Conservation (phyloP, 371 early-diverging fungal genomes). For the Syncephalastrum monosporum region DNA sequence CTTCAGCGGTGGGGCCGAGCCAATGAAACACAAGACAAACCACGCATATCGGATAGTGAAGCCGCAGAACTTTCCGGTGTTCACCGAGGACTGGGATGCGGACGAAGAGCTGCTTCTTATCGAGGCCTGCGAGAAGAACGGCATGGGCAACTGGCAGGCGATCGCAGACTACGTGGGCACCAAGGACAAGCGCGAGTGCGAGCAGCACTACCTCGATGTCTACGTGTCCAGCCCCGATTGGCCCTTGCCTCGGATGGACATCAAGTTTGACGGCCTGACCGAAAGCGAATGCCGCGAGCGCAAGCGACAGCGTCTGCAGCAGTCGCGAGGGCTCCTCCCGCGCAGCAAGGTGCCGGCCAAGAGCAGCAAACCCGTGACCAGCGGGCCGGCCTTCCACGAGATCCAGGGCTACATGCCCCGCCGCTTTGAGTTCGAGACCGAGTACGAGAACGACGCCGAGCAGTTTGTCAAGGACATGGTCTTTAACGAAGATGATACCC, state of each 20-base stretch:
- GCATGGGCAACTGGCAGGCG: slow-evolving; percentile 98
- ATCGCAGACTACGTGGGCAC: slow-evolving; percentile 93
- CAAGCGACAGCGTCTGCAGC: slow-evolving; percentile 38
- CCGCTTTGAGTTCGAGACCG: slow-evolving; percentile 96
- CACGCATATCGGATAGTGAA: slow-evolving; percentile 91
- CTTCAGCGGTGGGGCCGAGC: slow-evolving; percentile 85
- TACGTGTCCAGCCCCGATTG: slow-evolving; percentile 76
- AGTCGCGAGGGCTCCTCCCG: slow-evolving; percentile 36
- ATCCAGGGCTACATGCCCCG: slow-evolving; percentile 98
- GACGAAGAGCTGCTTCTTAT: slow-evolving; percentile 96
- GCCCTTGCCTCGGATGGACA: slow-evolving; percentile 75
- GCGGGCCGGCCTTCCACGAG: slow-evolving; percentile 94
- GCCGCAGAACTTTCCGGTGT: slow-evolving; percentile 84
- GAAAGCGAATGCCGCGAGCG: slow-evolving; percentile 43
- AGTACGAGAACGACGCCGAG: slow-evolving; percentile 97
- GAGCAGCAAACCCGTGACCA: slow-evolving; percentile 65
- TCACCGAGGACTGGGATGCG: slow-evolving; percentile 90
- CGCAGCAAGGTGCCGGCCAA: slow-evolving; percentile 30
- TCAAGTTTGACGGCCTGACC: slow-evolving; percentile 37
- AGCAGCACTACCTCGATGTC: slow-evolving; percentile 87
- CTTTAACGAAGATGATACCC: slow-evolving; percentile 84
- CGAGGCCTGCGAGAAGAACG: slow-evolving; percentile 90
- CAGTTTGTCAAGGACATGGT: slow-evolving; percentile 89
- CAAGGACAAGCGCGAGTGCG: slow-evolving; percentile 86
- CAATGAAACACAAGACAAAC: slow-evolving; percentile 78